A percentile compares a stretch with the other conserved stretches of the same genome.
These are phyloP conservation scores for Jamesozyma spencerorum DNA, from an alignment of 805 yeast genomes.

Conservation along the genomic window DNA sequence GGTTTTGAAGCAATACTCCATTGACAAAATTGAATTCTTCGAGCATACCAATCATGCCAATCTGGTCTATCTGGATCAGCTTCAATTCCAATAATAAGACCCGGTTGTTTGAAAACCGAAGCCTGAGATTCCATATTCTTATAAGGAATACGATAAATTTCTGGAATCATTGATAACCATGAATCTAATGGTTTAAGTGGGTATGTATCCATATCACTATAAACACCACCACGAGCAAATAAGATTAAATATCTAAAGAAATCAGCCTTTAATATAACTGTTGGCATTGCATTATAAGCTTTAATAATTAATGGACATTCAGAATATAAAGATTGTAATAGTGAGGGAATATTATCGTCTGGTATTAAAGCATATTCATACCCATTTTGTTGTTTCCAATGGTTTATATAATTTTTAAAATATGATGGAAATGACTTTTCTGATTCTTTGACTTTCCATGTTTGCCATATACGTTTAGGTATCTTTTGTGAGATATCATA, in stretches of 20 bases:
- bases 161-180: conserved; percentile 58
- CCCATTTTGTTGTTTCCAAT: conserved; percentile 43
- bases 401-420: conserved; percentile 40
- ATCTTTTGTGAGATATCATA: conserved; percentile 56
- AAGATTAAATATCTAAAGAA: conserved; percentile 83
- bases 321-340: conserved; percentile 47
- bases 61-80: conserved; percentile 95
- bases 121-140: not conserved
- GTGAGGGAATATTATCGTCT: conserved; percentile 54
- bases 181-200: conserved; percentile 58
- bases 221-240: conserved; percentile 87
- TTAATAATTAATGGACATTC: conserved; percentile 67
- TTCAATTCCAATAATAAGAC: conserved; percentile 83
- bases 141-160: not conserved
- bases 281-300: conserved; percentile 74
- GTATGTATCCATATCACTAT: conserved; percentile 82
- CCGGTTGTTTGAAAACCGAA: conserved; percentile 34
- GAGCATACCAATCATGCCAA: conserved; percentile 89
- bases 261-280: conserved; percentile 79
- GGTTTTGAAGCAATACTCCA: conserved; percentile 89
- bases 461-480: conserved; percentile 85
- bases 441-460: conserved; percentile 69
- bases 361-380: conserved; percentile 58
- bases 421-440: conserved; percentile 48
- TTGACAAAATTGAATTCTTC: conserved; percentile 90